Conservation (phyloP, 2,329 filamentous ascomycete genomes). For the Aspergillus floridensis region DNA sequence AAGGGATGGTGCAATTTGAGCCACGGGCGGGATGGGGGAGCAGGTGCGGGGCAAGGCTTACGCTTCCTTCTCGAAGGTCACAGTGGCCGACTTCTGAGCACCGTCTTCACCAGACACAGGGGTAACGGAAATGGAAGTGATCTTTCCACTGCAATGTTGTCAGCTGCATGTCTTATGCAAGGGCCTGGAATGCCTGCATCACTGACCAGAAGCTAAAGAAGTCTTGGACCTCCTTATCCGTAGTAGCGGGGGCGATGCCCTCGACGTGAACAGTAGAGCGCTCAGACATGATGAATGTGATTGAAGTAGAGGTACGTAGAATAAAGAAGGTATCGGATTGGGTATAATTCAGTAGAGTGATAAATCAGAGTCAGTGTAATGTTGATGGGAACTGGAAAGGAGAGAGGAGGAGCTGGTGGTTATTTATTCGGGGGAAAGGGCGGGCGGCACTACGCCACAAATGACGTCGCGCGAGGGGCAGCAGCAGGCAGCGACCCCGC, state of each 20-base stretch:
- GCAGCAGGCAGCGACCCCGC: background rate
- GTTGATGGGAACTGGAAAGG: background rate
- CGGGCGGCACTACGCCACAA: conserved; percentile 9
- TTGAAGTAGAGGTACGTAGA: background rate
- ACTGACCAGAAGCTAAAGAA: conserved; percentile 94
- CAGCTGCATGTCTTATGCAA: background rate
- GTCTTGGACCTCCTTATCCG: conserved; percentile 86
- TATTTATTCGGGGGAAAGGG: conserved; percentile 2
- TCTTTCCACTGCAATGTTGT: conserved; percentile 71
- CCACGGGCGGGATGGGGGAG: conserved; percentile 9
- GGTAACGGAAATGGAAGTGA: conserved; percentile 75
- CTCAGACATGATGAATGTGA: conserved; percentile 50
- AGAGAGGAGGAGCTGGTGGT: conserved; percentile 4
- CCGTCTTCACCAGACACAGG: conserved; percentile 53
- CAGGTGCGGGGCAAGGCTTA: conserved; percentile 37
- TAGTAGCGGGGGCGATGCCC: conserved; percentile 79
- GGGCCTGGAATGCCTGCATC: background rate
- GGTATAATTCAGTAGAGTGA: background rate
- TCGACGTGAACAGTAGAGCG: conserved; percentile 76
- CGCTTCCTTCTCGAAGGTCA: conserved; percentile 95
- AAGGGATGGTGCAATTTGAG: conserved; percentile 9
- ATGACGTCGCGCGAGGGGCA: conserved; percentile 13
- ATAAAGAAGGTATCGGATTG: background rate
- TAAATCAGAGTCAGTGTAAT: background rate
- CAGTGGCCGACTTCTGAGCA: conserved; percentile 77